Percentiles rank a stretch among this genome's conserved stretches.
phyloP scores from a whole-genome alignment of 345 rosid species.

The rapeseed (Brassica napus) region Da-Ae NC_063448.1:18808001-18808500 shows the following conservation, averaged over 20 bases:
- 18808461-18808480: too few relatives aligned
- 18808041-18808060: background rate
- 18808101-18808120: constrained; percentile 3
- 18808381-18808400: background rate
- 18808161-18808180: constrained; percentile 26
- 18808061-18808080: constrained; percentile 34
- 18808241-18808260: constrained; percentile 6
- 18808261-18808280: constrained; percentile 15
- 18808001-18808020: constrained; percentile 19
- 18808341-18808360: constrained; percentile 35
- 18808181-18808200: background rate
- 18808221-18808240: constrained; percentile 2
- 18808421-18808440: background rate
- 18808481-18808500: too few relatives aligned
- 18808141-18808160: constrained; percentile 33
- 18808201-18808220: constrained; percentile 30
- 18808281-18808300: constrained; percentile 36
- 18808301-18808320: constrained; percentile 34
- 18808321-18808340: constrained; percentile 23
- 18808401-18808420: background rate
- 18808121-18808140: constrained; percentile 34
- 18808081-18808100: constrained; percentile 27
- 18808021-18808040: constrained; percentile 6
- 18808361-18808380: constrained; percentile 26
- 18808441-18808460: background rate